Evolutionary conservation across 352 stramenopile species (phyloP).

Genomic region (Pythium chondricola): DNA sequence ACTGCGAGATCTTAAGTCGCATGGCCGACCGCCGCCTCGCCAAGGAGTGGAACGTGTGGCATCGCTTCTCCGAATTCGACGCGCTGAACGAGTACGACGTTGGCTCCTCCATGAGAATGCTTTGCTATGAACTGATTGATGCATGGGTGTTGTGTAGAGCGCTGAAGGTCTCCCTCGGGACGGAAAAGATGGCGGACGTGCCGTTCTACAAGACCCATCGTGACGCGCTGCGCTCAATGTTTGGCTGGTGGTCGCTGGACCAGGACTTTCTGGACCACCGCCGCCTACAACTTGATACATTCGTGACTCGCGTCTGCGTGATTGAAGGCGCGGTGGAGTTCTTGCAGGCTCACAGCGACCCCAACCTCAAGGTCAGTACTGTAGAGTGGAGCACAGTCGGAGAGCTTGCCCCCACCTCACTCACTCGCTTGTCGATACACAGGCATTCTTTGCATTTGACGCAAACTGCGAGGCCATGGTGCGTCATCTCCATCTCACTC

Average conservation of each 20-base stretch:
- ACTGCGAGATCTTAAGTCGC: conserved; percentile 50
- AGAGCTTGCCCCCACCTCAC: no score
- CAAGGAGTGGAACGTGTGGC: conserved; percentile 64
- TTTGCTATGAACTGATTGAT: not conserved
- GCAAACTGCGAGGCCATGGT: conserved; percentile 57
- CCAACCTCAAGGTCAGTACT: conserved; percentile 35
- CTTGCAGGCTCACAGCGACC: conserved; percentile 45
- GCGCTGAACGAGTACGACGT: conserved; percentile 37
- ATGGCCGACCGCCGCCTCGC: conserved; percentile 31
- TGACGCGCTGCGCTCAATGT: conserved; percentile 38
- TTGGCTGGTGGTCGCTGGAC: conserved; percentile 40
- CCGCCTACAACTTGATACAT: conserved; percentile 47
- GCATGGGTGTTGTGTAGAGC: conserved; percentile 9
- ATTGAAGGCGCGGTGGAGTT: conserved; percentile 41
- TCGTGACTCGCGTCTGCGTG: conserved; percentile 35
- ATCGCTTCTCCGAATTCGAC: conserved; percentile 61
- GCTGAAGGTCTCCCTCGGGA: conserved; percentile 37
- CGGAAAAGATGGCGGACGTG: conserved; percentile 34
- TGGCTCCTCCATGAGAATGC: not conserved
- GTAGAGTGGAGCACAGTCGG: no score
- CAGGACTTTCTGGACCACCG: conserved; percentile 56
- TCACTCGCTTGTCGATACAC: no score
- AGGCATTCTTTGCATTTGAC: conserved; percentile 60
- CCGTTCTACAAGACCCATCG: conserved; percentile 49
- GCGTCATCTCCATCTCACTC: conserved; percentile 7